Percentiles rank a stretch among this genome's conserved stretches.
Conservation (phyloP, 2,329 filamentous ascomycete genomes). For the Colletotrichum gloeosporioides region DNA sequence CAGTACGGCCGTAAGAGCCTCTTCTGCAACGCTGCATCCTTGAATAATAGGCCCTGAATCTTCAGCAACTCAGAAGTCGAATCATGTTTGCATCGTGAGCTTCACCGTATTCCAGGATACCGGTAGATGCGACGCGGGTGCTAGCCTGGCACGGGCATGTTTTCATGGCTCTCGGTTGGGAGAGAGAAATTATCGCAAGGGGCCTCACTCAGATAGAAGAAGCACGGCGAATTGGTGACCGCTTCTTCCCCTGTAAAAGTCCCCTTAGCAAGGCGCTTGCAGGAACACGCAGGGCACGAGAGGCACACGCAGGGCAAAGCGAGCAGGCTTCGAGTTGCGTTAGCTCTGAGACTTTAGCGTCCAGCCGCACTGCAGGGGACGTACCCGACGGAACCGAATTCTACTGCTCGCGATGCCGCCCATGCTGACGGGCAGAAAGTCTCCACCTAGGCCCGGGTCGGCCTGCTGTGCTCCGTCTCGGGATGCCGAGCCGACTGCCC, state of each 20-base stretch:
- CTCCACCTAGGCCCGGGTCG: neutral
- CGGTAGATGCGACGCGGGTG: neutral
- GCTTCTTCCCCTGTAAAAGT: neutral
- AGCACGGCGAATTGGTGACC: neutral
- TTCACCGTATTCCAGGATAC: neutral
- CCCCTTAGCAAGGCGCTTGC: neutral
- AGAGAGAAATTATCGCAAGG: neutral
- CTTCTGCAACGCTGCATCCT: neutral
- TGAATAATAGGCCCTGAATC: neutral
- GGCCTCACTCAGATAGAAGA: neutral
- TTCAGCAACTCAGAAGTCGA: neutral
- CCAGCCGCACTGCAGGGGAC: conserved; percentile 19
- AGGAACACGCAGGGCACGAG: neutral
- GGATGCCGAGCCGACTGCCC: neutral
- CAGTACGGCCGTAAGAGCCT: neutral
- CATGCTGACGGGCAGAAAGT: neutral
- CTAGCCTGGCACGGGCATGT: neutral
- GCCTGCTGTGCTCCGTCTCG: neutral
- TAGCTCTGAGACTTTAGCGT: neutral
- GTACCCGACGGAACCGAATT: neutral
- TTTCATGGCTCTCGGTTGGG: neutral
- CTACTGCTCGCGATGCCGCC: neutral
- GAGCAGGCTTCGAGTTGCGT: neutral
- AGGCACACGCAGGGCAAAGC: neutral
- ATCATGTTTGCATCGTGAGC: neutral